Conservation (phyloP, 257 asterid genomes). For the Forsythia viridissima region DNA sequence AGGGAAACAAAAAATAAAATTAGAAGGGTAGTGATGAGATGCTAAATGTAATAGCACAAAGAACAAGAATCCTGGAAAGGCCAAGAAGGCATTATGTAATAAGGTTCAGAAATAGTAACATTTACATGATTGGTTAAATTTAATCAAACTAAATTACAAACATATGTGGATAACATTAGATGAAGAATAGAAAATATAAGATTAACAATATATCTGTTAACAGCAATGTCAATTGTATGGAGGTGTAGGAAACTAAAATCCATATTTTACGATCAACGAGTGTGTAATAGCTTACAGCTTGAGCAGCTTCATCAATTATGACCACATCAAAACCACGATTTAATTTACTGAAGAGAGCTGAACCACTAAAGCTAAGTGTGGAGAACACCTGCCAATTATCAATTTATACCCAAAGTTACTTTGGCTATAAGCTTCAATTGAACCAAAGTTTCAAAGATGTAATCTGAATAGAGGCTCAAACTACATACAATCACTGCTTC, state of each 20-base stretch:
- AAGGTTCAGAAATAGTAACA: background rate
- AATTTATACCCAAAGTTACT: slow-evolving; percentile 18
- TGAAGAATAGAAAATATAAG: background rate
- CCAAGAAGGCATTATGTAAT: background rate
- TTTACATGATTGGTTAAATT: background rate
- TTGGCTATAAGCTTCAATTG: slow-evolving; percentile 25
- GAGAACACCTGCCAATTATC: slow-evolving; percentile 82
- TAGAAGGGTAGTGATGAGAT: slow-evolving; percentile 16
- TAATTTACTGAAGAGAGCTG: slow-evolving; percentile 73
- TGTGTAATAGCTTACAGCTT: slow-evolving; percentile 72
- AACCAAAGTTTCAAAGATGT: slow-evolving; percentile 12
- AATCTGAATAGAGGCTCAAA: slow-evolving; percentile 21
- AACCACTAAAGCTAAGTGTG: slow-evolving; percentile 95
- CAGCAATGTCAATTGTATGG: slow-evolving; percentile 2
- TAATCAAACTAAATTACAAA: background rate
- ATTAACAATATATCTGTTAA: background rate
- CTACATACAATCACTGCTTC: slow-evolving; percentile 88
- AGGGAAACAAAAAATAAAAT: slow-evolving; percentile 4
- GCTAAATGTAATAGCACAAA: slow-evolving; percentile 10
- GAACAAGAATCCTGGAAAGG: slow-evolving; percentile 3
- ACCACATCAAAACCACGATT: slow-evolving; percentile 94
- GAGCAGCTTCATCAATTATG: slow-evolving; percentile 99
- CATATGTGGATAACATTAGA: background rate
- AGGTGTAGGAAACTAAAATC: background rate
- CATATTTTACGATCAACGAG: background rate